A percentile compares a stretch with the other conserved stretches of the same genome.
Conservation (phyloP, 2,329 filamentous ascomycete genomes). For the Fusarium pseudoanthophilum region DNA sequence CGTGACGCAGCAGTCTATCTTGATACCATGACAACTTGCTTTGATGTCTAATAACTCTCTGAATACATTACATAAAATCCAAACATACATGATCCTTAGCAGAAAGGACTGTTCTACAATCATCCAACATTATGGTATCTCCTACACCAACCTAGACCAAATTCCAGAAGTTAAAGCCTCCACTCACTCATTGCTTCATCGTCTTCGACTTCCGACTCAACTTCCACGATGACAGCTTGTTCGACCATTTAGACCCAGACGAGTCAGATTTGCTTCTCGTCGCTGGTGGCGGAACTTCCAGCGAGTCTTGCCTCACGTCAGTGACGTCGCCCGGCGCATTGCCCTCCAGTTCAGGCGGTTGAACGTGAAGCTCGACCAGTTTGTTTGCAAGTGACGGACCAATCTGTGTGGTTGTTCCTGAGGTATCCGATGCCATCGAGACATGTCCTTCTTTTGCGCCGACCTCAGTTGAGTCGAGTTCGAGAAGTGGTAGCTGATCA, state of each 20-base stretch:
- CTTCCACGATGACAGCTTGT: conserved; percentile 39
- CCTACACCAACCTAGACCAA: not conserved
- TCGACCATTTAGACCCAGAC: conserved; percentile 26
- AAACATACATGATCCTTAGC: conserved; percentile 57
- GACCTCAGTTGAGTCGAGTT: conserved; percentile 31
- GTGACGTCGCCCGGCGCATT: not conserved
- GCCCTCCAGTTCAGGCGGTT: conserved; percentile 36
- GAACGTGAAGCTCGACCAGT: conserved; percentile 24
- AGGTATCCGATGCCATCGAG: not conserved
- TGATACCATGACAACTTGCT: not conserved
- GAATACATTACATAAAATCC: not conserved
- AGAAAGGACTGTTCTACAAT: not conserved
- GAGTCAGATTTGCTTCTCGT: conserved; percentile 17
- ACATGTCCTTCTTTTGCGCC: not conserved
- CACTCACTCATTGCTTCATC: conserved; percentile 14
- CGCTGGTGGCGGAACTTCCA: conserved; percentile 3
- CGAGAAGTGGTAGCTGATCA: not conserved
- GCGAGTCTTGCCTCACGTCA: not conserved
- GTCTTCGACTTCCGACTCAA: conserved; percentile 37
- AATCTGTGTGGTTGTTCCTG: not conserved
- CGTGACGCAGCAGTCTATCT: fast-evolving
- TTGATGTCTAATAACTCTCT: not conserved
- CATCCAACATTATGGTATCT: not conserved
- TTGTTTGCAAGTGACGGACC: not conserved
- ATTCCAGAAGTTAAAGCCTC: not conserved